Base-by-base conservation (phyloP, 768 basidiomycete species). In the Amanita rubescens region DNA sequence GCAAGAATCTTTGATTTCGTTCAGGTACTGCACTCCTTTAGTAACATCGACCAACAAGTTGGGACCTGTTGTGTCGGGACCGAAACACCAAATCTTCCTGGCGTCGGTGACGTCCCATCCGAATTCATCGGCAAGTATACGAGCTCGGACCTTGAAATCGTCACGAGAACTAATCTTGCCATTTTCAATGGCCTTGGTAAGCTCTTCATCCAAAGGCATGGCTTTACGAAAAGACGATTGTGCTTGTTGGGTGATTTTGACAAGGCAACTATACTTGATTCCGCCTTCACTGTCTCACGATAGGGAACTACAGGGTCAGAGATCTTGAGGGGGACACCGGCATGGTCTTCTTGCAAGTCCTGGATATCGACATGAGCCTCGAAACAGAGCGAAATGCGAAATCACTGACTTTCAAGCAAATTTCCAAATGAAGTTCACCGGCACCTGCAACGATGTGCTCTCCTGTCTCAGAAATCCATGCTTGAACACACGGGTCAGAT, bases 231-330 rank as follows among this genome's bases (percentile, higher is more conserved):
- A 55, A 99, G 79, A 75, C 96, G 90, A 71, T 99, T 99, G 85
- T 99, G 96, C 81, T 98, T 99, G 82, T 99, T 98, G 75, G 97
- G 96, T 19, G 96, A 98, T 73, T 99, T 99, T 55, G 96, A 98
- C 35, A 99, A 79, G 25, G 96, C 96, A 61, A 91, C 86, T 62
- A 98, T 98, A 48, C 85, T 83, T 5, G 96, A 98, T 73, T 98
- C 94, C 49, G 92, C 73, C 74, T 86, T 92, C 69, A 99, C 94
- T 12, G 96, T 97, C 80, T 98, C 96, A 70, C 93, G 81, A 76
- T 97, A 98, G 48, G 87, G 89, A 62, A 99, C 95, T 68, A 99
- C 95, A 61, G 91, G 92, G 72, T 95, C 91, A 32, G 96, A 98
- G 62, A 92, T 89, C 78, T 95, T 96, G 70, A 99, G 87, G 54